Evolutionary conservation across 1,139 yeast genomes (phyloP).

Genomic region (Zygosaccharomyces sapae): DNA sequence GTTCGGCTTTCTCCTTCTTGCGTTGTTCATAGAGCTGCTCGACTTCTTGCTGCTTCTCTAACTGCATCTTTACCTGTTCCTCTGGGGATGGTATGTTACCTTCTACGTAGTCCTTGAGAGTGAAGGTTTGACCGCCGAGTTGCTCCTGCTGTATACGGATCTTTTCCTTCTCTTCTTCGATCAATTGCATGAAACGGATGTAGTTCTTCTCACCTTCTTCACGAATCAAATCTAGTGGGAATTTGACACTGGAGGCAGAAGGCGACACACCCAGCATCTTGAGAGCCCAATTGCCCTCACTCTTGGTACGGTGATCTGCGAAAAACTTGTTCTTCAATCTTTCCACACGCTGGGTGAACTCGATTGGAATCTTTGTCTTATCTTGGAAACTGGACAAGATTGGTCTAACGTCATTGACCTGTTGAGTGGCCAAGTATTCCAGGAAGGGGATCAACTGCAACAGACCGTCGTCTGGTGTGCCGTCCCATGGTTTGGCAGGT

Average conservation of each 20-base stretch:
- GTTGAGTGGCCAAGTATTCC: conserved; percentile 92
- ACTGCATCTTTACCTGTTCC: conserved; percentile 67
- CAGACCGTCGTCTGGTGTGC: conserved; percentile 74
- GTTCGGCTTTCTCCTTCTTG: conserved; percentile 23
- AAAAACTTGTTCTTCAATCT: conserved; percentile 67
- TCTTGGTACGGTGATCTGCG: conserved; percentile 57
- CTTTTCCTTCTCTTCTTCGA: conserved; percentile 86
- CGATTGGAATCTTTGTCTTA: conserved; percentile 60
- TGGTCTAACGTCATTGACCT: conserved; percentile 86
- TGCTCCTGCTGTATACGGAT: conserved; percentile 78
- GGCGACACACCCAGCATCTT: conserved; percentile 60
- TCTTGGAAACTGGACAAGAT: conserved; percentile 68
- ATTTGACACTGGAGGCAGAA: conserved; percentile 58
- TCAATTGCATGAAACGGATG: conserved; percentile 73
- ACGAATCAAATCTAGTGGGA: conserved; percentile 87
- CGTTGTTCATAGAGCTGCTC: conserved; percentile 36
- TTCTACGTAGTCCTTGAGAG: conserved; percentile 76
- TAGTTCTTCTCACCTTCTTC: conserved; percentile 92
- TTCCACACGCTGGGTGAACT: conserved; percentile 72
- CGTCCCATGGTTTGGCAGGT: conserved; percentile 80
- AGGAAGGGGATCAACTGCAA: conserved; percentile 82
- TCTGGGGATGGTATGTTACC: conserved; percentile 87
- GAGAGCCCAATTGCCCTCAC: conserved; percentile 52
- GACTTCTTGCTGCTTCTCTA: conserved; percentile 44
- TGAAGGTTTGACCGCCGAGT: conserved; percentile 68